phyloP scores from a whole-genome alignment of 2,329 filamentous ascomycete genomes.

The Endoconidiophora polonica region DNA sequence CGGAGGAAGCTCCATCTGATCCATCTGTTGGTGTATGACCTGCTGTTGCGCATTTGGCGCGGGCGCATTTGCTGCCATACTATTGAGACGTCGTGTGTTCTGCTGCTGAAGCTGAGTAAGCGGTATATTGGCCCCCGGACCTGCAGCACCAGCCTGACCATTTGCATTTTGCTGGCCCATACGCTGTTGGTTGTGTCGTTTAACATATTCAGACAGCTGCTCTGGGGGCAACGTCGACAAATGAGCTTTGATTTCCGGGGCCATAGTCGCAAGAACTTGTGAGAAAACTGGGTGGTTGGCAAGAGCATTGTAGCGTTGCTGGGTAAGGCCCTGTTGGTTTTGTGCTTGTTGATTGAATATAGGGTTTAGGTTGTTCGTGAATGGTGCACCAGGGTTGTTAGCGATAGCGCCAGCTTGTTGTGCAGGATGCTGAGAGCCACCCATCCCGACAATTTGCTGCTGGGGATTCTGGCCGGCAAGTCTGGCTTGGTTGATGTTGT shows the following conservation, averaged over 20 bases:
- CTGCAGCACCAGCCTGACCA: not conserved
- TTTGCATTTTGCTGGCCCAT: slow-evolving; percentile 7
- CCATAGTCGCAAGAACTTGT: slow-evolving; percentile 28
- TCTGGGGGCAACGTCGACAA: slow-evolving; percentile 30
- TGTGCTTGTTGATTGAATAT: slow-evolving; percentile 35
- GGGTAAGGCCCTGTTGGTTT: slow-evolving; percentile 21
- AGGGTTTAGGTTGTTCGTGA: slow-evolving; percentile 34
- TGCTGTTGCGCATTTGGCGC: slow-evolving; percentile 17
- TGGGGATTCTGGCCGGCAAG: not conserved
- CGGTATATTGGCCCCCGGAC: not conserved
- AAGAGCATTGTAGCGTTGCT: slow-evolving; percentile 18
- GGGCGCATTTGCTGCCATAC: not conserved
- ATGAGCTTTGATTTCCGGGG: slow-evolving; percentile 28
- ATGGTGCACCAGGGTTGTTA: slow-evolving; percentile 27
- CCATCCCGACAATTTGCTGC: not conserved
- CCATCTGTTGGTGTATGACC: slow-evolving; percentile 18
- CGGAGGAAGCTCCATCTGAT: slow-evolving; percentile 30
- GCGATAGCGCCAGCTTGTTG: slow-evolving; percentile 20
- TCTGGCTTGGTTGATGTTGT: too few relatives aligned
- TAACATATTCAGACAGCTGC: slow-evolving; percentile 31
- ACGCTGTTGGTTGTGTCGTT: slow-evolving; percentile 11
- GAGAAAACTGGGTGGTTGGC: slow-evolving; percentile 26
- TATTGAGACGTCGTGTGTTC: slow-evolving; percentile 10
- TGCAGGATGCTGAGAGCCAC: slow-evolving; percentile 17
- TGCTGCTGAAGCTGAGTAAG: slow-evolving; percentile 16